Evolutionary conservation across 768 basidiomycete genomes (phyloP).

Genomic region (Ramaria rubella): DNA sequence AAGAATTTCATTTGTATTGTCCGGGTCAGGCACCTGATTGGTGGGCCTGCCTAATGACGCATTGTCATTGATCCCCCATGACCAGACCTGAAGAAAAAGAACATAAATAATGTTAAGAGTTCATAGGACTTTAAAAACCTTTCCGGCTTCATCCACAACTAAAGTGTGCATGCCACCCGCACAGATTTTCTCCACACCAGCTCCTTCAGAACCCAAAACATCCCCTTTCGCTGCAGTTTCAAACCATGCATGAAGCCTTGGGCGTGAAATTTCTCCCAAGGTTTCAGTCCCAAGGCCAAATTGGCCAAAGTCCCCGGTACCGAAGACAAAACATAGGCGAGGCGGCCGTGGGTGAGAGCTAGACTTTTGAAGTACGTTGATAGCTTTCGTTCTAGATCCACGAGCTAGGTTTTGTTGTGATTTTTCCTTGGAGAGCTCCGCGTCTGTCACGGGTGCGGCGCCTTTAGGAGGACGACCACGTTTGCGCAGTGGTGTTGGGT

Average conservation of each 20-base stretch:
- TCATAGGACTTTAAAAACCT: conserved; percentile 21
- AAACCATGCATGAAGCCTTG: conserved; percentile 70
- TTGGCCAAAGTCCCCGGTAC: conserved; percentile 92
- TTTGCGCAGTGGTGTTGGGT: background rate
- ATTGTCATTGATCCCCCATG: conserved; percentile 29
- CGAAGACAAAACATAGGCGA: conserved; percentile 77
- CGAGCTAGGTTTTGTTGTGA: conserved; percentile 6
- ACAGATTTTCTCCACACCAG: conserved; percentile 34
- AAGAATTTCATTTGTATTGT: conserved; percentile 20
- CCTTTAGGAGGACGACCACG: conserved; percentile 3
- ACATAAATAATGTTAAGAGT: conserved; percentile 3
- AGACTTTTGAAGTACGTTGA: conserved; percentile 44
- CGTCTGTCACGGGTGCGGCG: background rate
- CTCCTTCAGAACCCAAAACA: conserved; percentile 22
- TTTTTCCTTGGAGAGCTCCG: background rate
- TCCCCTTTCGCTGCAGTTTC: conserved; percentile 66
- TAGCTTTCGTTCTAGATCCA: conserved; percentile 24
- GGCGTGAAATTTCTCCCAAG: conserved; percentile 67
- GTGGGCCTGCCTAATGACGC: conserved; percentile 32
- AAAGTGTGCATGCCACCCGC: conserved; percentile 46
- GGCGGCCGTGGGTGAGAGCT: conserved; percentile 55
- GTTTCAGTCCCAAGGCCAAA: conserved; percentile 81
- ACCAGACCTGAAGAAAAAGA: conserved; percentile 19
- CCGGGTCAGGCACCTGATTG: conserved; percentile 25
- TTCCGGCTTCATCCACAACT: conserved; percentile 36